Percentiles rank a stretch among this genome's conserved stretches.
Conservation (phyloP, 768 basidiomycete genomes). For the Lentinula edodes region DNA sequence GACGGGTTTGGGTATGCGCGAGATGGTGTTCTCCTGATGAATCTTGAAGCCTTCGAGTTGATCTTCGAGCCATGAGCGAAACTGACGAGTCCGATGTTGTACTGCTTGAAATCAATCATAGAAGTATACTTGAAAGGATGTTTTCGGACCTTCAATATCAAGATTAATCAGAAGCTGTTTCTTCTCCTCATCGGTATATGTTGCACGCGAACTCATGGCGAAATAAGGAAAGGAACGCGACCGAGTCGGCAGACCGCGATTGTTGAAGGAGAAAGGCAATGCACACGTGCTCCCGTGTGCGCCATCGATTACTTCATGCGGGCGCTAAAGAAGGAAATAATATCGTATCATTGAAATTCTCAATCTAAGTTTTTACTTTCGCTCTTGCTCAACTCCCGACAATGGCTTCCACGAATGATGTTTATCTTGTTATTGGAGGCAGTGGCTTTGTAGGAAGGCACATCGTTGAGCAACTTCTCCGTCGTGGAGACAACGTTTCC, state of each 20-base stretch:
- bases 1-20: constrained; percentile 70
- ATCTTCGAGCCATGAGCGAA: constrained; percentile 71
- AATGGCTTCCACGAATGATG: constrained; percentile 34
- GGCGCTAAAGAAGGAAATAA: constrained; percentile 6
- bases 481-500: constrained; percentile 74
- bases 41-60: constrained; percentile 69
- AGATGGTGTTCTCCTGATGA: constrained; percentile 70
- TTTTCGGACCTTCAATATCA: constrained; percentile 65
- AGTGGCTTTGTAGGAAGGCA: constrained; percentile 89
- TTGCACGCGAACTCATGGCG: constrained; percentile 5
- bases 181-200: constrained; percentile 64
- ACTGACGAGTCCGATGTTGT: constrained; percentile 66
- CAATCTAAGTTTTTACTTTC: background rate
- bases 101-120: constrained; percentile 33
- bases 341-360: background rate
- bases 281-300: constrained; percentile 2
- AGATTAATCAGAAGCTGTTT: constrained; percentile 70
- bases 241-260: background rate
- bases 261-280: background rate
- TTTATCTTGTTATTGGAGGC: constrained; percentile 90
- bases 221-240: constrained; percentile 19
- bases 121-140: constrained; percentile 5
- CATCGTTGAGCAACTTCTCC: constrained; percentile 81
- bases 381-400: background rate
- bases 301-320: background rate